Conservation (phyloP, 331 rosid genomes). For the Pyrus hybrid region DNA sequence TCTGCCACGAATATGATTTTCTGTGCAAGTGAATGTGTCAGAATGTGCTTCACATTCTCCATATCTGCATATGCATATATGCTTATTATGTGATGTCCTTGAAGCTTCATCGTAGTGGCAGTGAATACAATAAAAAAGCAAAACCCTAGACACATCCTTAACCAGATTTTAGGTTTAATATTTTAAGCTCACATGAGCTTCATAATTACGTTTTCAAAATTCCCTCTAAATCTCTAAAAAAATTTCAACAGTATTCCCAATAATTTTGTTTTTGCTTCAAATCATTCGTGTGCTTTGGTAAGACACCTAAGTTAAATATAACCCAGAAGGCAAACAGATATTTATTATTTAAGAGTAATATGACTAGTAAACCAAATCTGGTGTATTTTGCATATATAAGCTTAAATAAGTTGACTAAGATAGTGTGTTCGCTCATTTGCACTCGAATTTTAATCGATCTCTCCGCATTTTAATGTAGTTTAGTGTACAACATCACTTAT, state of each 20-base stretch:
- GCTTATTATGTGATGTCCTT: not conserved
- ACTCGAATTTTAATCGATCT: too few species aligned
- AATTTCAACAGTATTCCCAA: not conserved
- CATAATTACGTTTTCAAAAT: not conserved
- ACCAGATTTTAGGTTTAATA: not conserved
- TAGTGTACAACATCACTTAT: too few species aligned
- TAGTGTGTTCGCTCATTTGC: too few species aligned
- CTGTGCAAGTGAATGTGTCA: slow-evolving; percentile 1
- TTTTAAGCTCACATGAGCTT: not conserved
- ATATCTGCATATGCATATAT: not conserved
- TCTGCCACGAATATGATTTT: not conserved
- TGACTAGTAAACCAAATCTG: too few species aligned
- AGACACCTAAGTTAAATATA: too few species aligned
- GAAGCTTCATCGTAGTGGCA: not conserved
- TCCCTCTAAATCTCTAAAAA: not conserved
- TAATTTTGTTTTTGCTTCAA: not conserved
- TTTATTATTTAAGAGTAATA: too few species aligned
- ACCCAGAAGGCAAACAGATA: too few species aligned
- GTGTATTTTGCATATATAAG: too few species aligned
- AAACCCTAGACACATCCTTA: not conserved
- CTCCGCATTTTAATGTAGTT: too few species aligned
- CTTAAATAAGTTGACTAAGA: too few species aligned
- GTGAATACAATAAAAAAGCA: not conserved
- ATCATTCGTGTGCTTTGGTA: not conserved
- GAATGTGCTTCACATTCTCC: not conserved